These are phyloP conservation scores for Globisporangium nunn DNA, from an alignment of 352 stramenopile genomes.

Conservation along the genomic window DNA sequence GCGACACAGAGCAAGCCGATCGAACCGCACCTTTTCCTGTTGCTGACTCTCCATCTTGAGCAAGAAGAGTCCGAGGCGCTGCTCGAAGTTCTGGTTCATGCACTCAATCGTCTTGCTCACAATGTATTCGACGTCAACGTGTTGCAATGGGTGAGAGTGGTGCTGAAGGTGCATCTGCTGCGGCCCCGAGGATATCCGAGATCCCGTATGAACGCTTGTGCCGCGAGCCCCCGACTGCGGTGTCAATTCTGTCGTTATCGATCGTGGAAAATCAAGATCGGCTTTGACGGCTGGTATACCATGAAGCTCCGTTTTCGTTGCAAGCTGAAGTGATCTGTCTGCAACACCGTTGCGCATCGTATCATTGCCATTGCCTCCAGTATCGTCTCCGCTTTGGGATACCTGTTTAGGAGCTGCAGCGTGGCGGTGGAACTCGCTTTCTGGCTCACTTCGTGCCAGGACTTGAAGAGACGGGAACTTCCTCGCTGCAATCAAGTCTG, in stretches of 20 bases:
- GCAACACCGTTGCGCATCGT: too few species aligned
- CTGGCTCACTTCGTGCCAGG: not conserved
- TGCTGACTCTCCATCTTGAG: conserved; percentile 54
- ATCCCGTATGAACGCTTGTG: too few species aligned
- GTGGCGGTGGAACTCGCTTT: not conserved
- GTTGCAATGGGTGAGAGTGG: conserved; percentile 19
- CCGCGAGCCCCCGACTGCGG: too few species aligned
- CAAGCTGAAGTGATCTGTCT: too few species aligned
- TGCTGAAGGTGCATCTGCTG: conserved; percentile 1
- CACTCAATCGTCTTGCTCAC: conserved; percentile 59
- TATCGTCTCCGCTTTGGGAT: too few species aligned
- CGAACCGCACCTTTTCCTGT: conserved; percentile 33
- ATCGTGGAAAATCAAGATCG: too few species aligned
- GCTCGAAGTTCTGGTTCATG: conserved; percentile 64
- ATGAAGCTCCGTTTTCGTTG: too few species aligned
- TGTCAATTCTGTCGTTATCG: too few species aligned
- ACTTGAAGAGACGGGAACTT: conserved; percentile 9
- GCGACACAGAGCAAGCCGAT: not conserved
- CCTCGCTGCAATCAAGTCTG: not conserved
- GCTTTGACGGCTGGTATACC: too few species aligned
- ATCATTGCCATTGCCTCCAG: too few species aligned
- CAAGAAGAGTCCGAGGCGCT: conserved; percentile 45
- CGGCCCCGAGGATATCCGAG: too few species aligned
- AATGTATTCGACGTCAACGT: conserved; percentile 52
- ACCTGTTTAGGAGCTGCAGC: too few species aligned